phyloP scores from a whole-genome alignment of 495 filamentous ascomycete species.

The Pyrenula aspistea region DNA sequence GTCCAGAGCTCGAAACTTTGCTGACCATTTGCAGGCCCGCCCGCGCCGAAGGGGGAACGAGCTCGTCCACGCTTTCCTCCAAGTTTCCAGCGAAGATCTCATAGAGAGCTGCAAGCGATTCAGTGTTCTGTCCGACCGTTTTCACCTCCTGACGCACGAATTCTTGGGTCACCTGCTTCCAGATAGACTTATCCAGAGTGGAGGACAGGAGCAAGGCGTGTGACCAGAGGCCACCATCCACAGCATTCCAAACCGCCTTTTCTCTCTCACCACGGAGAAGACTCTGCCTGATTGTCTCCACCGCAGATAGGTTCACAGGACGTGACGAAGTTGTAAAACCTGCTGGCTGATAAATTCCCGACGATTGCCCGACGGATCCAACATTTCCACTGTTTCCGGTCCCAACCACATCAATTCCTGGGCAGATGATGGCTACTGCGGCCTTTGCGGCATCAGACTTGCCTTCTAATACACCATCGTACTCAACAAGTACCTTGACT shows the following conservation, averaged over 20 bases:
- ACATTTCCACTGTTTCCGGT: constrained; percentile 15
- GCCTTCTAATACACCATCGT: constrained; percentile 75
- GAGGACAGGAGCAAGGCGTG: constrained; percentile 90
- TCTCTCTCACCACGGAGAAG: constrained; percentile 75
- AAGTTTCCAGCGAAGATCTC: constrained; percentile 86
- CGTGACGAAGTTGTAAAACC: constrained; percentile 36
- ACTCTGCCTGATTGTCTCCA: constrained; percentile 56
- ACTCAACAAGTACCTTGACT: constrained; percentile 64
- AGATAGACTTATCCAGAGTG: constrained; percentile 54
- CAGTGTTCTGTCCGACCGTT: constrained; percentile 57
- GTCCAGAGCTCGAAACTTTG: constrained; percentile 44
- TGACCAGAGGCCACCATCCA: constrained; percentile 89
- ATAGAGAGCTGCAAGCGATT: constrained; percentile 82
- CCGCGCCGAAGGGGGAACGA: constrained; percentile 88
- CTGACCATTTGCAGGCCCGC: constrained; percentile 85
- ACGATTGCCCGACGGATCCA: constrained; percentile 10
- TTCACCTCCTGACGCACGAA: constrained; percentile 91
- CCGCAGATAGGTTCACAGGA: constrained; percentile 48
- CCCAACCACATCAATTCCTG: constrained; percentile 33
- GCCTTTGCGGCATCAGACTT: constrained; percentile 59
- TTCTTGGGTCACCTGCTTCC: constrained; percentile 87
- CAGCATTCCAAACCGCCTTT: constrained; percentile 86
- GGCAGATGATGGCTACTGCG: constrained; percentile 61
- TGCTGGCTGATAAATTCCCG: constrained; percentile 17
- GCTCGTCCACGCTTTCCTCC: constrained; percentile 89